These are phyloP conservation scores for Stropharia rugosoannulata DNA, from an alignment of 768 basidiomycete species.

Conservation along the genomic window DNA sequence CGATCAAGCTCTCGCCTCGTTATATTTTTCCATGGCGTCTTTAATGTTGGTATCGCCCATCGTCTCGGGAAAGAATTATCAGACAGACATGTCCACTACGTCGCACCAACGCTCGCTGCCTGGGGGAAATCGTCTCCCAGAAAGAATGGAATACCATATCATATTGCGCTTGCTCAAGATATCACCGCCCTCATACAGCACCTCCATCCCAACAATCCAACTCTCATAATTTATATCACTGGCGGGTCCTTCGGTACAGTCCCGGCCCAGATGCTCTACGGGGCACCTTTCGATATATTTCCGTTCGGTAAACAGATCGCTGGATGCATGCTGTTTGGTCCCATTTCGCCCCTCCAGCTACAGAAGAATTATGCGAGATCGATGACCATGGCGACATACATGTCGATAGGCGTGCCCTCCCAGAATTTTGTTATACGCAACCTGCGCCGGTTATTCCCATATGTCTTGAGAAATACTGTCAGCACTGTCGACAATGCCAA, in stretches of 20 bases:
- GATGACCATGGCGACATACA: conserved; percentile 47
- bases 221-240: conserved; percentile 46
- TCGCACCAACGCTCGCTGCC: conserved; percentile 56
- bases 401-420: conserved; percentile 44
- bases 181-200: conserved; percentile 46
- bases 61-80: conserved; percentile 30
- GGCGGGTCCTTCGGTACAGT: conserved; percentile 57
- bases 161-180: conserved; percentile 41
- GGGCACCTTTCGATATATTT: conserved; percentile 48
- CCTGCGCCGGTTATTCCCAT: conserved; percentile 28
- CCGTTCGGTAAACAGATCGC: conserved; percentile 45
- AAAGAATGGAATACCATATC: conserved; percentile 31
- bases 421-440: conserved; percentile 41
- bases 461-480: conserved; percentile 33
- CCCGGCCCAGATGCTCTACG: conserved; percentile 56
- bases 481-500: conserved; percentile 39
- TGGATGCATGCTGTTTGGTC: conserved; percentile 46
- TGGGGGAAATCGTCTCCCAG: conserved; percentile 56
- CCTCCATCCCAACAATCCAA: conserved; percentile 41
- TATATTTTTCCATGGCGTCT: conserved; percentile 57
- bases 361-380: conserved; percentile 44
- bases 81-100: conserved; percentile 40
- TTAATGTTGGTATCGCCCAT: conserved; percentile 46
- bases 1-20: conserved; percentile 22
- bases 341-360: conserved; percentile 45